phyloP scores from a whole-genome alignment of 2,329 filamentous ascomycete genomes.

The Dactylonectria macrodidyma region DNA sequence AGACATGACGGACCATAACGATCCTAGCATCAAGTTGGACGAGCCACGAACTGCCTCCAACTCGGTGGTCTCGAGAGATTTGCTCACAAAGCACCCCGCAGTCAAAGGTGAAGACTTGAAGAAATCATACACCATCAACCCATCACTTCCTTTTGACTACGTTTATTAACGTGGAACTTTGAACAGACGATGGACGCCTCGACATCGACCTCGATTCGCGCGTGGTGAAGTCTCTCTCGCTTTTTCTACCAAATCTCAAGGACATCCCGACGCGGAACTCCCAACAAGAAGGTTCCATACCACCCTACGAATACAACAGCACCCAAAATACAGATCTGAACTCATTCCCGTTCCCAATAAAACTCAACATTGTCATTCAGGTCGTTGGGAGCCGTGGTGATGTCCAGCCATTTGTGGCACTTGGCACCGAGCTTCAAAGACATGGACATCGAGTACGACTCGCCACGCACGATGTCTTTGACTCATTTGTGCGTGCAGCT shows the following conservation, averaged over 20 bases:
- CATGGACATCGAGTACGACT: conserved; percentile 36
- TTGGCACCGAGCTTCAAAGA: conserved; percentile 27
- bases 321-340: not conserved
- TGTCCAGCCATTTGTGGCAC: conserved; percentile 34
- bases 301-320: not conserved
- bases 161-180: not conserved
- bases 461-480: conserved; percentile 32
- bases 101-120: not conserved
- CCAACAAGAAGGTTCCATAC: not conserved
- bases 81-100: not conserved
- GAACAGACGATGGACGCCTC: not conserved
- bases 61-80: not conserved
- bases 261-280: not conserved
- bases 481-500: conserved; percentile 1
- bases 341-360: not conserved
- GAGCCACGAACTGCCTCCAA: not conserved
- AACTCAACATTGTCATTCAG: conserved; percentile 36
- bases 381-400: conserved; percentile 35
- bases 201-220: not conserved
- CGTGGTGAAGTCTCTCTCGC: not conserved
- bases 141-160: not conserved
- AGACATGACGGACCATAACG: not conserved
- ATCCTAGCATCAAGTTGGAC: not conserved
- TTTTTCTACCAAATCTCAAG: not conserved
- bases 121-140: not conserved